Evolutionary conservation across 2,329 filamentous ascomycete genomes (phyloP).

Genomic region (Microthyrium microscopicum): DNA sequence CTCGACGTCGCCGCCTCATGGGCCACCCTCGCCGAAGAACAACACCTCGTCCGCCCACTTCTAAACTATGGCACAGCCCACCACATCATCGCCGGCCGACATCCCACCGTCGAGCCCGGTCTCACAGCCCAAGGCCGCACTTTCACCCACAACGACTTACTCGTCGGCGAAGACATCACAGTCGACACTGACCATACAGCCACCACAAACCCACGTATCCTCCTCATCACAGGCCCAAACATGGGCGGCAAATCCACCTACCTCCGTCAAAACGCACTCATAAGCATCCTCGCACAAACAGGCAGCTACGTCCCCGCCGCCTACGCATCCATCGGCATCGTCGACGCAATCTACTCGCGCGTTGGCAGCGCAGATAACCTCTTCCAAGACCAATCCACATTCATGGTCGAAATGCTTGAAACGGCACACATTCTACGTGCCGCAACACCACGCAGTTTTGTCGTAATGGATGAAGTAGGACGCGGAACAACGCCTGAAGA

Average conservation of each 20-base stretch:
- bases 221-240: conserved; percentile 68
- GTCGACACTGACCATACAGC: too few relatives aligned
- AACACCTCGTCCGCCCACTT: conserved; percentile 54
- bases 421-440: conserved; percentile 77
- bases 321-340: conserved; percentile 70
- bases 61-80: conserved; percentile 49
- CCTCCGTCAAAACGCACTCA: conserved; percentile 84
- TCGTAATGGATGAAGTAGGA: conserved; percentile 95
- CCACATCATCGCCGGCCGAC: conserved; percentile 69
- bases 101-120: conserved; percentile 81
- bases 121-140: conserved; percentile 61
- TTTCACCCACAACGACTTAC: conserved; percentile 77
- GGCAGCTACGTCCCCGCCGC: conserved; percentile 85
- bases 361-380: conserved; percentile 89
- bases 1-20: conserved; percentile 82
- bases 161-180: conserved; percentile 58
- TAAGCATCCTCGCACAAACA: conserved; percentile 82
- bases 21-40: conserved; percentile 59
- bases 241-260: conserved; percentile 98
- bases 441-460: conserved; percentile 71
- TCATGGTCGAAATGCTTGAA: conserved; percentile 99
- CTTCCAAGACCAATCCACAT: conserved; percentile 89
- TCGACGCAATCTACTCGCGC: conserved; percentile 91
- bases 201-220: conserved; percentile 27
- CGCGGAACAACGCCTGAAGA: conserved; percentile 88